Percentiles rank a stretch among this genome's conserved stretches.
phyloP scores from a whole-genome alignment of 1,284 basidiomycete species.

The Ceratobasidium sp. region DNA sequence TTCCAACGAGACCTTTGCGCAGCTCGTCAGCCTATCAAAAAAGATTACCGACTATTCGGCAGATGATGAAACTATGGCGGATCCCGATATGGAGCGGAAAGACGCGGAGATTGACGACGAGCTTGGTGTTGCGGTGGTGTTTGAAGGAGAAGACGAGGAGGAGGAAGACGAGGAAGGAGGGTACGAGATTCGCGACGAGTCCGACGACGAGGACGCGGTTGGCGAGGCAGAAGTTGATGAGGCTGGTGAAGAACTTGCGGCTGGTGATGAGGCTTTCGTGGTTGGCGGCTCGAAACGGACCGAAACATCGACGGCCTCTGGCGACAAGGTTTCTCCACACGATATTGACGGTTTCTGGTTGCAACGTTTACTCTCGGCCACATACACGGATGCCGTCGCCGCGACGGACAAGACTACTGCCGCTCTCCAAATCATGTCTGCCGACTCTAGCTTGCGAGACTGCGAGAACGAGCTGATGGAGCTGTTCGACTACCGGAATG shows the following conservation, averaged over 20 bases:
- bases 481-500: conserved; percentile 85
- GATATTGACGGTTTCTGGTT: conserved; percentile 99
- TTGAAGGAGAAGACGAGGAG: conserved; percentile 95
- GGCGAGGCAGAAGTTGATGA: conserved; percentile 59
- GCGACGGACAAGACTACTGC: conserved; percentile 91
- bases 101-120: conserved; percentile 92
- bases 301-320: conserved; percentile 64
- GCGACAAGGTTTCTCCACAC: conserved; percentile 89
- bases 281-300: conserved; percentile 73
- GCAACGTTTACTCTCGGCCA: conserved; percentile 90
- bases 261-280: conserved; percentile 71
- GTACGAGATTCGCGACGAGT: conserved; percentile 82
- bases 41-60: conserved; percentile 97
- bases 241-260: conserved; percentile 65
- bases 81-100: conserved; percentile 81
- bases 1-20: conserved; percentile 83
- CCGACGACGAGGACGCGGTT: conserved; percentile 75
- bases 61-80: conserved; percentile 82
- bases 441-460: conserved; percentile 91
- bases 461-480: conserved; percentile 98
- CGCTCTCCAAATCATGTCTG: conserved; percentile 90
- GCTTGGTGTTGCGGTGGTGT: conserved; percentile 94
- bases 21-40: conserved; percentile 90
- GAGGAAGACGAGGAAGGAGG: conserved; percentile 88
- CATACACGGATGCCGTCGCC: conserved; percentile 95